A percentile compares a stretch with the other conserved stretches of the same genome.
Evolutionary conservation across 2,329 filamentous ascomycete species (phyloP).

Genomic region (Aureobasidium mangrovei): DNA sequence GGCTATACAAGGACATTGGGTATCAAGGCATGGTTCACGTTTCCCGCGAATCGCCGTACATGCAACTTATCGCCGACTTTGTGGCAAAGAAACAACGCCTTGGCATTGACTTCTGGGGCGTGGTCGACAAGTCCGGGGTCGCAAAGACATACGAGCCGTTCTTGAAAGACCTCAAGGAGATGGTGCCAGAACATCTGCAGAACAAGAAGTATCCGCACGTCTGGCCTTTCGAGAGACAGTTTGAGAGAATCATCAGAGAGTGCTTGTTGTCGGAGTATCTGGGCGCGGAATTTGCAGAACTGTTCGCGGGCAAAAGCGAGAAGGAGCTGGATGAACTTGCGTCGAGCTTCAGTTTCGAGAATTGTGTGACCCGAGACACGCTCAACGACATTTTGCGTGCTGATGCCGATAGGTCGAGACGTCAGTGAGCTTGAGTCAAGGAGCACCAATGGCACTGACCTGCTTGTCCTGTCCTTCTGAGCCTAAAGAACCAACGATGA

Average conservation of each 20-base stretch:
- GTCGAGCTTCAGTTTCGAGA: conserved; percentile 45
- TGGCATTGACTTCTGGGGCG: conserved; percentile 47
- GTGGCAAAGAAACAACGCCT: conserved; percentile 47
- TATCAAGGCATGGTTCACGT: conserved; percentile 29
- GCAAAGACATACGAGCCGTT: conserved; percentile 14
- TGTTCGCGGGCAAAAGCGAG: conserved; percentile 44
- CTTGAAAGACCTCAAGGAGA: conserved; percentile 15
- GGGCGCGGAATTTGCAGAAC: conserved; percentile 45
- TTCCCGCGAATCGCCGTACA: conserved; percentile 28
- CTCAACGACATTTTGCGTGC: conserved; percentile 43
- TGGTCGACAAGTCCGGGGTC: conserved; percentile 16
- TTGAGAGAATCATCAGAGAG: conserved; percentile 15
- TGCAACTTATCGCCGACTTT: conserved; percentile 43
- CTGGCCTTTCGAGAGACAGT: conserved; percentile 16
- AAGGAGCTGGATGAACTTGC: conserved; percentile 49
- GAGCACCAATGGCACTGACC: background rate
- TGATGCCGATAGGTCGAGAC: conserved; percentile 29
- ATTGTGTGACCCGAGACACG: conserved; percentile 43
- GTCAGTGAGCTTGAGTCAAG: background rate
- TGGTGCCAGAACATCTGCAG: conserved; percentile 36
- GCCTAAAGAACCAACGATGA: too few species aligned
- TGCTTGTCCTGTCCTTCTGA: background rate
- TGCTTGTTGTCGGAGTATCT: conserved; percentile 23
- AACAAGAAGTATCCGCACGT: conserved; percentile 15
- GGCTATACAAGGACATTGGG: conserved; percentile 30